These are phyloP conservation scores for Alternaria gansuensis DNA, from an alignment of 2,329 filamentous ascomycete species.

Conservation along the genomic window DNA sequence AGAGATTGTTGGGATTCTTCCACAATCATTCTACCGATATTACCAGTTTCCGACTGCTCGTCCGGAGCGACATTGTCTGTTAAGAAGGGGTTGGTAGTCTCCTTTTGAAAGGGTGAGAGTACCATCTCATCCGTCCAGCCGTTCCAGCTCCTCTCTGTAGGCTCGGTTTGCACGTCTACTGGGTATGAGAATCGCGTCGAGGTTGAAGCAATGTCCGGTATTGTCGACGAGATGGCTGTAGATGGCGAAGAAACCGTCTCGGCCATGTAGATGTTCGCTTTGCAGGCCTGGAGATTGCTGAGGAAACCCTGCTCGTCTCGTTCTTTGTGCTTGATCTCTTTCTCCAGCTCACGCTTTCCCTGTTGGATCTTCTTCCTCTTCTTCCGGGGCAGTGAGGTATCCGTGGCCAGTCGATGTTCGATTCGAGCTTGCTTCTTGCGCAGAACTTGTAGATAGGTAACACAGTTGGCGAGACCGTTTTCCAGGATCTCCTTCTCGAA, in stretches of 20 bases:
- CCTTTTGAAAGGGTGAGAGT: constrained; percentile 37
- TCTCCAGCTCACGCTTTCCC: constrained; percentile 38
- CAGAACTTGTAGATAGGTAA: constrained; percentile 44
- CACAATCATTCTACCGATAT: neutral
- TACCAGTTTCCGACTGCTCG: constrained; percentile 4
- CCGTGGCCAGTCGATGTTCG: constrained; percentile 31
- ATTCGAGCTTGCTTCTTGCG: constrained; percentile 44
- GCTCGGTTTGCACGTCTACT: constrained; percentile 25
- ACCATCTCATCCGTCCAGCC: constrained; percentile 41
- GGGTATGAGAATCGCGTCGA: constrained; percentile 26
- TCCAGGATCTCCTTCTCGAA: constrained; percentile 41
- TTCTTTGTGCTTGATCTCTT: constrained; percentile 46
- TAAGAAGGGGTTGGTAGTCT: constrained; percentile 21
- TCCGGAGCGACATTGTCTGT: constrained; percentile 37
- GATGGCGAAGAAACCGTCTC: constrained; percentile 30
- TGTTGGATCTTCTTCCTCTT: constrained; percentile 48
- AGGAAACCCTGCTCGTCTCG: constrained; percentile 44
- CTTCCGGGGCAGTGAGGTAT: constrained; percentile 26
- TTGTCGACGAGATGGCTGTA: constrained; percentile 16
- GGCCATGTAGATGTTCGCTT: constrained; percentile 43
- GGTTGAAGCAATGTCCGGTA: constrained; percentile 26
- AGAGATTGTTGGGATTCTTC: constrained; percentile 15
- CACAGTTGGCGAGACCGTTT: constrained; percentile 43
- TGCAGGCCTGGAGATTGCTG: constrained; percentile 45
- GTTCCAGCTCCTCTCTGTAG: constrained; percentile 41